Percentiles rank a stretch among this genome's conserved stretches.
These are phyloP conservation scores for Neospora caninum DNA, from an alignment of 169 alveolate species.

Conservation along the genomic window DNA sequence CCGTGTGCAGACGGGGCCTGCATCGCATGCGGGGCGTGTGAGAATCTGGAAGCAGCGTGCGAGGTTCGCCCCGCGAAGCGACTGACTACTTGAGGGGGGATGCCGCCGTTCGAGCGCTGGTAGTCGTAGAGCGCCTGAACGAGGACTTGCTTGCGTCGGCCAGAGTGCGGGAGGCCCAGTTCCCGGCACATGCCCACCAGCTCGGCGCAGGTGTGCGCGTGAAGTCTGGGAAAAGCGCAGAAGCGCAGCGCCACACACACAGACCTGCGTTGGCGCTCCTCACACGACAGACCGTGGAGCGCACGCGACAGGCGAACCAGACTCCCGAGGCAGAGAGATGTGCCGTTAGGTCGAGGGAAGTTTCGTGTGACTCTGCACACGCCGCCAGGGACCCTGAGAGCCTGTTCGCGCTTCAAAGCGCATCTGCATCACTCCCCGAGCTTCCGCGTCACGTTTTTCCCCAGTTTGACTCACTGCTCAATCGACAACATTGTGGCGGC, in stretches of 20 bases:
- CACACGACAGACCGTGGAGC: no score
- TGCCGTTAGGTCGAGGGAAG: no score
- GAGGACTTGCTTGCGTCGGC: slow-evolving; percentile 18
- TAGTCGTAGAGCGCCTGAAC: slow-evolving; percentile 43
- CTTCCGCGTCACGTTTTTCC: no score
- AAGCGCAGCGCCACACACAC: no score
- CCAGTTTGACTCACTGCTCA: not conserved
- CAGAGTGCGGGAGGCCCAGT: slow-evolving; percentile 35
- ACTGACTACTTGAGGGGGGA: not conserved
- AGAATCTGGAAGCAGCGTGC: not conserved
- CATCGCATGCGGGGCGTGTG: not conserved
- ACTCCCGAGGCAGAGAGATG: no score
- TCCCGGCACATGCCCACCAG: slow-evolving; percentile 35
- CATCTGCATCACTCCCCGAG: no score
- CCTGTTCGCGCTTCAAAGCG: no score
- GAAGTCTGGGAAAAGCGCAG: not conserved
- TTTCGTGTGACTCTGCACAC: no score
- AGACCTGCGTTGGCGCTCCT: no score
- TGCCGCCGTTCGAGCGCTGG: slow-evolving; percentile 36
- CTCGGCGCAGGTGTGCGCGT: slow-evolving; percentile 36
- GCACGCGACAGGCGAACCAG: no score
- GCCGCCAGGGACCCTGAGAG: no score
- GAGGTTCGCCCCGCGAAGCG: not conserved
- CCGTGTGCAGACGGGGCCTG: not conserved
- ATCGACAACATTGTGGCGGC: not conserved